These are phyloP conservation scores for Hypericum androsaemum DNA, from an alignment of 345 rosid species.

Conservation along the genomic window DNA sequence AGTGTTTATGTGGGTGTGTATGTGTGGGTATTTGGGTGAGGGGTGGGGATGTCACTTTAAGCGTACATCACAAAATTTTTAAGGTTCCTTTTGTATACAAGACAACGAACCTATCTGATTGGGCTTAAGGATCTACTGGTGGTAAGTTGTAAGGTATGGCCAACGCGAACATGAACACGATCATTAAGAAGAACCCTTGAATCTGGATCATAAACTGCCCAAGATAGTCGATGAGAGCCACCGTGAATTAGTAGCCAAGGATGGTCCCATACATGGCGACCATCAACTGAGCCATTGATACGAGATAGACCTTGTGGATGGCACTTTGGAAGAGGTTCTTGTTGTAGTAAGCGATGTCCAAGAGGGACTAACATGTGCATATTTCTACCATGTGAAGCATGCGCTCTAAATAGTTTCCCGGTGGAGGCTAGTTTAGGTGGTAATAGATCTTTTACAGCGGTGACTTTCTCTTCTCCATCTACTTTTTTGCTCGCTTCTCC, in stretches of 20 bases:
- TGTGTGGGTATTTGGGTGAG: too few relatives aligned
- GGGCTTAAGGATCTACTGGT: background rate
- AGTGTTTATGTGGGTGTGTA: too few relatives aligned
- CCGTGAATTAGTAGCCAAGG: conserved; percentile 2
- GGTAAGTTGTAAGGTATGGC: background rate
- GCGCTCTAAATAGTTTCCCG: too few relatives aligned
- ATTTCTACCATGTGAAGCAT: too few relatives aligned
- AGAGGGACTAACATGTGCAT: too few relatives aligned
- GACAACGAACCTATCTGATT: background rate
- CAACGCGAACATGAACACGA: conserved; percentile 1
- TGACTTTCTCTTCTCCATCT: background rate
- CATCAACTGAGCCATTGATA: background rate
- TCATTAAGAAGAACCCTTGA: conserved; percentile 2
- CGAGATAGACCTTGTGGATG: background rate
- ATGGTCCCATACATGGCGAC: background rate
- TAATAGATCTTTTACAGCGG: too few relatives aligned
- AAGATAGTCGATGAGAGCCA: conserved; percentile 1
- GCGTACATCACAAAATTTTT: too few relatives aligned
- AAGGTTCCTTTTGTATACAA: too few relatives aligned
- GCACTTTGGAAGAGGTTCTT: too few relatives aligned
- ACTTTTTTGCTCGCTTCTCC: conserved; percentile 3
- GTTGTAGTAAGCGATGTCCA: too few relatives aligned
- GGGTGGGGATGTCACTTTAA: too few relatives aligned
- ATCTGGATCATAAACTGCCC: background rate
- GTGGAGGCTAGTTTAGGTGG: too few relatives aligned